A percentile compares a stretch with the other conserved stretches of the same genome.
These are phyloP conservation scores for Xylaria grammica DNA, from an alignment of 495 filamentous ascomycete genomes.

Conservation along the genomic window DNA sequence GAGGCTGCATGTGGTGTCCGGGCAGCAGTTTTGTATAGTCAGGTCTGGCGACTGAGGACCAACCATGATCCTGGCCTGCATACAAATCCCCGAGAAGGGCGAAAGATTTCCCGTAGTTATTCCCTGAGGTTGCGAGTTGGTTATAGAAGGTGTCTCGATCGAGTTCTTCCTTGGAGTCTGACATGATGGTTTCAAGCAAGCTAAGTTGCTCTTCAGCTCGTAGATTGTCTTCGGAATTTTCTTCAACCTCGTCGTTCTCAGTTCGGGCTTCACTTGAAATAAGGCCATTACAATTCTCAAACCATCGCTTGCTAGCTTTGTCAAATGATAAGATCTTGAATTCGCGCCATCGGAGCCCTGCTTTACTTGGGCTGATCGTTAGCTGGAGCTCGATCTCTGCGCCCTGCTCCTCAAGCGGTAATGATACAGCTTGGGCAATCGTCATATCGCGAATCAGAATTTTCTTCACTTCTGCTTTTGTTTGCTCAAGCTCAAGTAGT, in stretches of 20 bases:
- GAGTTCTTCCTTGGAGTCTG: slow-evolving; percentile 6
- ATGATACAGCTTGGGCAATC: slow-evolving; percentile 39
- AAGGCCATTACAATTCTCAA: slow-evolving; percentile 21
- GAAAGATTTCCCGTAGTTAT: slow-evolving; percentile 34
- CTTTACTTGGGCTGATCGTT: slow-evolving; percentile 19
- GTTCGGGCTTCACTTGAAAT: slow-evolving; percentile 15
- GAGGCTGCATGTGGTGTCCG: slow-evolving; percentile 8
- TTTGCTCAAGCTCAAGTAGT: slow-evolving; percentile 28
- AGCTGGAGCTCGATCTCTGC: slow-evolving; percentile 28
- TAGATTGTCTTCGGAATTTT: slow-evolving; percentile 4
- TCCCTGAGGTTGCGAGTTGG: slow-evolving; percentile 26
- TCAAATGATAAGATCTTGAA: slow-evolving; percentile 20
- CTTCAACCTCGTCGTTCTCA: slow-evolving; percentile 16
- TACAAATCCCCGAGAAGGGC: slow-evolving; percentile 27
- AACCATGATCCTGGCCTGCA: slow-evolving; percentile 12
- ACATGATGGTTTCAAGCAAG: slow-evolving; percentile 10
- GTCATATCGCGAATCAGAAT: slow-evolving; percentile 34
- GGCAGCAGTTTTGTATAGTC: slow-evolving; percentile 28
- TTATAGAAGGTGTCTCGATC: slow-evolving; percentile 25
- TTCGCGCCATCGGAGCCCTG: slow-evolving; percentile 11
- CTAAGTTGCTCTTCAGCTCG: slow-evolving; percentile 14
- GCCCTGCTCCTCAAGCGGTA: slow-evolving; percentile 34
- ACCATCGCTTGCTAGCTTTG: slow-evolving; percentile 18
- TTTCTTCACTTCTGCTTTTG: slow-evolving; percentile 2
- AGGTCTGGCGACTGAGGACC: slow-evolving; percentile 22